Conservation (phyloP, 2,329 filamentous ascomycete genomes). For the Diaporthe sp. region DNA sequence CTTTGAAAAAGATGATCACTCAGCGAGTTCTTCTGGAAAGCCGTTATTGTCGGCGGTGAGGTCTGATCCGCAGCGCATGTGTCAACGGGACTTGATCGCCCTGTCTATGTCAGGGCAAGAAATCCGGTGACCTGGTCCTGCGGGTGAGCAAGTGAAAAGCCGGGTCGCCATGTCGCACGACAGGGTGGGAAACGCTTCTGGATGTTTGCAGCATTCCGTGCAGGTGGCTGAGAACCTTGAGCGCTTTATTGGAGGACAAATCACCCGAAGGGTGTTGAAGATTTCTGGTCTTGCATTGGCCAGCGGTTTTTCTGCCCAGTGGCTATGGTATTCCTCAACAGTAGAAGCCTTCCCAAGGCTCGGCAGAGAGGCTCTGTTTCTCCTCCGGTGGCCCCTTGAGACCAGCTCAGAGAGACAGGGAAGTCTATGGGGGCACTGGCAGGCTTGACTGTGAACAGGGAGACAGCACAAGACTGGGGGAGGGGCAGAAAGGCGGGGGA, state of each 20-base stretch:
- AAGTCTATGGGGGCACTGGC: not conserved
- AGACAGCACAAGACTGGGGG: not conserved
- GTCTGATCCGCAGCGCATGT: constrained; percentile 15
- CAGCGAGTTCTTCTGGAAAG: not conserved
- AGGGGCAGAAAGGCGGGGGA: not conserved
- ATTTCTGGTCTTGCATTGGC: not conserved
- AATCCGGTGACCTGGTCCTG: constrained; percentile 36
- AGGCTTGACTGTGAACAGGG: not conserved
- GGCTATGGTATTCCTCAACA: not conserved
- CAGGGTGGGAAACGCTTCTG: constrained; percentile 25
- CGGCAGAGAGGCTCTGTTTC: not conserved
- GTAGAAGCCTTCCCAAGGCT: not conserved
- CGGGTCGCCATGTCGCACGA: constrained; percentile 22
- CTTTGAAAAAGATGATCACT: not conserved
- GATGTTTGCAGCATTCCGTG: constrained; percentile 9
- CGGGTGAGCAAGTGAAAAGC: constrained; percentile 21
- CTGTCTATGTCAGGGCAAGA: constrained; percentile 25
- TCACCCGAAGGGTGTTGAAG: constrained; percentile 24
- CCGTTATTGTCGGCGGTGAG: not conserved
- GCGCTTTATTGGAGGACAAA: constrained; percentile 30
- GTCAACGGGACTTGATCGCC: constrained; percentile 15
- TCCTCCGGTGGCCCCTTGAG: not conserved
- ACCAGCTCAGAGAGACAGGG: not conserved
- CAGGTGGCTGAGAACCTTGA: constrained; percentile 24
- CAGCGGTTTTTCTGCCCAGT: not conserved